Percentiles rank a stretch among this genome's conserved stretches.
These are phyloP conservation scores for Penicilliopsis zonata DNA, from an alignment of 495 filamentous ascomycete species.

Conservation along the genomic window DNA sequence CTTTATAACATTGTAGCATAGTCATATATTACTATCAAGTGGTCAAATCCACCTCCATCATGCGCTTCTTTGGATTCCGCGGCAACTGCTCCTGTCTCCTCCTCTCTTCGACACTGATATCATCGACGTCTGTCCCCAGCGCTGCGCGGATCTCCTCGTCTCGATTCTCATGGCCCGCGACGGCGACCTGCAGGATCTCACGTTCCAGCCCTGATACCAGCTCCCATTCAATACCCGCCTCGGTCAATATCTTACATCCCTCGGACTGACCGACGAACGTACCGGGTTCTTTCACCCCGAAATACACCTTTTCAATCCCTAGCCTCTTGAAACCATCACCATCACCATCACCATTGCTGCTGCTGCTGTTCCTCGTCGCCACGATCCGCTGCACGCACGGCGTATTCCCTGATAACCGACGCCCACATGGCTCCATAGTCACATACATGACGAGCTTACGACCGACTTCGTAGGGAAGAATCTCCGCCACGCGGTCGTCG, in stretches of 20 bases:
- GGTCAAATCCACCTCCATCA: conserved; percentile 31
- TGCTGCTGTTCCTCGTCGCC: conserved; percentile 23
- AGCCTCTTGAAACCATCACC: conserved; percentile 16
- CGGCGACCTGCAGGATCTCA: conserved; percentile 70
- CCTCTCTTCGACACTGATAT: conserved; percentile 23
- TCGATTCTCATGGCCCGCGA: conserved; percentile 57
- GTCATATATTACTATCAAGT: no score
- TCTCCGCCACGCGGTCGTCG: conserved; percentile 42
- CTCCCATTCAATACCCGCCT: conserved; percentile 62
- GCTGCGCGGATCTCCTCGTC: conserved; percentile 22
- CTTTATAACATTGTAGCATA: no score
- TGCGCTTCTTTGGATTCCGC: conserved; percentile 36
- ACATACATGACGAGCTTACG: conserved; percentile 64
- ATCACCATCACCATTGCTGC: background rate
- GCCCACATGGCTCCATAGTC: conserved; percentile 86
- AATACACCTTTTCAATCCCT: conserved; percentile 66
- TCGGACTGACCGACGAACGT: conserved; percentile 77
- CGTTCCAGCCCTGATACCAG: conserved; percentile 65
- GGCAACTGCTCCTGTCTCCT: conserved; percentile 19
- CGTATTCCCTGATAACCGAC: conserved; percentile 66
- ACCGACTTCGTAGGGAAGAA: conserved; percentile 33
- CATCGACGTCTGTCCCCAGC: conserved; percentile 22
- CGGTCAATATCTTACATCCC: conserved; percentile 55
- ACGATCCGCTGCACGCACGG: conserved; percentile 78
- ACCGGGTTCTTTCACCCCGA: conserved; percentile 79